A percentile compares a stretch with the other conserved stretches of the same genome.
Conservation (phyloP, 139 green algal genomes). For the Picochlorum sp. region DNA sequence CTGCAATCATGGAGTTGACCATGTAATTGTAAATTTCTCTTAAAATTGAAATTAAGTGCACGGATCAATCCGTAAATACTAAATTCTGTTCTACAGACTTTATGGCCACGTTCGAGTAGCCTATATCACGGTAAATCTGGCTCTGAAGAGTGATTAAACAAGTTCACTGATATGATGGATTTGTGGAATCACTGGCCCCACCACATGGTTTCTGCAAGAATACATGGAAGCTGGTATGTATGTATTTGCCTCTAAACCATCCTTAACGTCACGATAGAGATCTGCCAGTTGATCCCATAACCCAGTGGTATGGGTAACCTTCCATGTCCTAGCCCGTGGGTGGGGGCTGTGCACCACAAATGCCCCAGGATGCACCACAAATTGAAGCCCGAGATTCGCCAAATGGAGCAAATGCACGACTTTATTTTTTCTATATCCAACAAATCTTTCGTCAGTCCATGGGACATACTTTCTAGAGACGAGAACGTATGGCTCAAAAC, state of each 20-base stretch:
- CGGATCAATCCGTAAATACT: background rate
- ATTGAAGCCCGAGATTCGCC: constrained; percentile 19
- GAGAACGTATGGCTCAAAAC: constrained; percentile 30
- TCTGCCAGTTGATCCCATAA: constrained; percentile 31
- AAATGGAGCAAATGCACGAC: constrained; percentile 35
- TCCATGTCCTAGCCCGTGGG: constrained; percentile 29
- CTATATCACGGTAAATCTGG: too few species aligned
- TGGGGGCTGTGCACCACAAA: constrained; percentile 42
- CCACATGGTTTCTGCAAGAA: constrained; percentile 15
- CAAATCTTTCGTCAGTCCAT: constrained; percentile 34
- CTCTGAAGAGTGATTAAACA: background rate
- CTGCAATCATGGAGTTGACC: constrained; percentile 92
- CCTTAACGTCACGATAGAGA: constrained; percentile 22
- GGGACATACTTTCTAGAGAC: constrained; percentile 19
- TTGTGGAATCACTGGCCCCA: constrained; percentile 9
- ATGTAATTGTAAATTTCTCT: background rate
- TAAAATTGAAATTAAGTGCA: background rate
- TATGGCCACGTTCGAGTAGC: background rate
- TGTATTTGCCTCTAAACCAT: constrained; percentile 9
- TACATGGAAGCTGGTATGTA: constrained; percentile 24
- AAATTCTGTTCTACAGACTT: background rate
- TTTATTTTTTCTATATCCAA: constrained; percentile 38
- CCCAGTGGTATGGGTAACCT: constrained; percentile 28
- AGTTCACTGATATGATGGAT: background rate
- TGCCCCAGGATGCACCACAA: constrained; percentile 33